Evolutionary conservation across 2,329 filamentous ascomycete genomes (phyloP).

Genomic region (Ascochyta pisi): DNA sequence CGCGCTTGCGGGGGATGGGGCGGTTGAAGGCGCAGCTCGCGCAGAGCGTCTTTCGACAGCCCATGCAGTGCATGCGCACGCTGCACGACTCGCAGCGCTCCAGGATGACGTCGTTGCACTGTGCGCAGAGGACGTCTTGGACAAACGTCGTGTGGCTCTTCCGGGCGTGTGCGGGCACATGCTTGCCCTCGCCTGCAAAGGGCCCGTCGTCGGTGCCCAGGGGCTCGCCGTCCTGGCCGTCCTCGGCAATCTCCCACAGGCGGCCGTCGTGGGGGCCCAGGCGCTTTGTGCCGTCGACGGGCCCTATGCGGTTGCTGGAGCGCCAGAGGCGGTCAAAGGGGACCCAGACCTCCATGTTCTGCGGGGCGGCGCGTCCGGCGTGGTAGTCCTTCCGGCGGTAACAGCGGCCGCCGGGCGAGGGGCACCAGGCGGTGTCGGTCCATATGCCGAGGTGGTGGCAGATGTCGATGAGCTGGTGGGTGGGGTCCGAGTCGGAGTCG

Average conservation of each 20-base stretch:
- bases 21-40: slow-evolving; percentile 66
- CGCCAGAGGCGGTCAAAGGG: slow-evolving; percentile 67
- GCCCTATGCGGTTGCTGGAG: slow-evolving; percentile 64
- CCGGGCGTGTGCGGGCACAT: slow-evolving; percentile 60
- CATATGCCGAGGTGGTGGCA: slow-evolving; percentile 66
- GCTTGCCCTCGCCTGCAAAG: slow-evolving; percentile 60
- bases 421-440: slow-evolving; percentile 68
- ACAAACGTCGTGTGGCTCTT: slow-evolving; percentile 62
- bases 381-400: slow-evolving; percentile 64
- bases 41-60: slow-evolving; percentile 66
- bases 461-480: slow-evolving; percentile 65
- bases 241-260: slow-evolving; percentile 64
- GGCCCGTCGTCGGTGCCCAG: slow-evolving; percentile 57
- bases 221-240: slow-evolving; percentile 62
- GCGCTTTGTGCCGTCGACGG: slow-evolving; percentile 42
- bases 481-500: slow-evolving; percentile 67
- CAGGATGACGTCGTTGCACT: slow-evolving; percentile 60
- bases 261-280: slow-evolving; percentile 55
- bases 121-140: slow-evolving; percentile 61
- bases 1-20: slow-evolving; percentile 54
- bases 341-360: slow-evolving; percentile 66
- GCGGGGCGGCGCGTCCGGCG: slow-evolving; percentile 61
- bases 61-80: slow-evolving; percentile 67
- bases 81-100: slow-evolving; percentile 68
- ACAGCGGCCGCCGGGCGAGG: slow-evolving; percentile 63